These are phyloP conservation scores for Coleophoma cylindrospora DNA, from an alignment of 2,329 filamentous ascomycete species.

Conservation along the genomic window DNA sequence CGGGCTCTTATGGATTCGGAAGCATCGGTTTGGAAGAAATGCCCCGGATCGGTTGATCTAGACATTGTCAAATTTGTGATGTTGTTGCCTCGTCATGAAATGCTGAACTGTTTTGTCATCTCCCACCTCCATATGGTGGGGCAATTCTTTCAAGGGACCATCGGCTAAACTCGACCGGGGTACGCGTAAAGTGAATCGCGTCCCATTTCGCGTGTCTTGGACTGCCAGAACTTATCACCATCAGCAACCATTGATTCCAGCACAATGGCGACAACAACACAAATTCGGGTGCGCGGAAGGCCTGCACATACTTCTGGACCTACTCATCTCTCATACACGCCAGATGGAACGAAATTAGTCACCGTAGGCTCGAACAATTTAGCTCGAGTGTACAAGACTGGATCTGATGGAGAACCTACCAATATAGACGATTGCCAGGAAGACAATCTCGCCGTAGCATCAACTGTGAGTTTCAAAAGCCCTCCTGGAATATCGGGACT, in stretches of 20 bases:
- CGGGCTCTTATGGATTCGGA: constrained; percentile 37
- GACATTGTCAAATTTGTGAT: constrained; percentile 41
- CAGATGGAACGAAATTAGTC: constrained; percentile 78
- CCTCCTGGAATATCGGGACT: too few relatives aligned
- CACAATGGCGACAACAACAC: constrained; percentile 26
- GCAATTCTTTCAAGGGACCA: not conserved
- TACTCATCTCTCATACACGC: constrained; percentile 85
- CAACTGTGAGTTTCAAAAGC: constrained; percentile 42
- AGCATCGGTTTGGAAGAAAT: constrained; percentile 85
- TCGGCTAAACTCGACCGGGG: not conserved
- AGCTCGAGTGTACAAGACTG: constrained; percentile 87
- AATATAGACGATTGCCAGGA: constrained; percentile 91
- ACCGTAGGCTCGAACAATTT: constrained; percentile 93
- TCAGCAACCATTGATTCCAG: constrained; percentile 3
- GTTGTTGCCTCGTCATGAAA: not conserved
- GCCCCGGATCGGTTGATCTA: constrained; percentile 65
- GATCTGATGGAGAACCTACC: constrained; percentile 84
- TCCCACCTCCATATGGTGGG: not conserved
- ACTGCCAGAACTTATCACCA: too few relatives aligned
- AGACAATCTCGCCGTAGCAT: constrained; percentile 74
- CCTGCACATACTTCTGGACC: constrained; percentile 79
- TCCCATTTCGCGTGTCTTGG: constrained; percentile 12
- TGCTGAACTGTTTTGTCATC: too few relatives aligned
- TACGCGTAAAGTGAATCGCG: constrained; percentile 7
- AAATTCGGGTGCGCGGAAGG: constrained; percentile 51